Conservation (phyloP, 805 yeast species). For the Priceomyces carsonii region DNA sequence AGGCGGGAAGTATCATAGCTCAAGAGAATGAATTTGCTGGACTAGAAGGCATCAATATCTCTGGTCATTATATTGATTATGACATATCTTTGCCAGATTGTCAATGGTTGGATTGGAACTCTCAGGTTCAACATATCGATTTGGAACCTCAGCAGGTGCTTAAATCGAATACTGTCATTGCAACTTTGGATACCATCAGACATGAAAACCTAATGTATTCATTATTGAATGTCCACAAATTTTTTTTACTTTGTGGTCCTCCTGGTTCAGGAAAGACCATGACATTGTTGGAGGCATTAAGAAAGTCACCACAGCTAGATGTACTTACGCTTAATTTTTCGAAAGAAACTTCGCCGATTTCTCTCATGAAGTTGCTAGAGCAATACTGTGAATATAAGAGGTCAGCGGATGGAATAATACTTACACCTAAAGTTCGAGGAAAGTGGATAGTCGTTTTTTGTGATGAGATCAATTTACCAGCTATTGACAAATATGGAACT, state of each 20-base stretch:
- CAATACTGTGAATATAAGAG: conserved; percentile 67
- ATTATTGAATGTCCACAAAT: conserved; percentile 53
- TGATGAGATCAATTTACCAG: conserved; percentile 88
- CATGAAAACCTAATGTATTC: conserved; percentile 64
- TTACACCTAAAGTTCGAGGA: conserved; percentile 62
- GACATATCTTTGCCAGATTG: conserved; percentile 47
- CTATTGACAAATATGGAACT: conserved; percentile 67
- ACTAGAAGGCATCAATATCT: conserved; percentile 3
- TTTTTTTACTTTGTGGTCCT: conserved; percentile 86
- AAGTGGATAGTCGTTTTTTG: conserved; percentile 82
- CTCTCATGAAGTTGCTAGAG: conserved; percentile 64
- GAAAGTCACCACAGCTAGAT: conserved; percentile 56
- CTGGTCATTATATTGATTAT: conserved; percentile 26
- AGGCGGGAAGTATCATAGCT: conserved; percentile 32
- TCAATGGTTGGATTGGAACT: conserved; percentile 46
- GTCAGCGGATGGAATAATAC: conserved; percentile 49
- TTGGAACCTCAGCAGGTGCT: conserved; percentile 61
- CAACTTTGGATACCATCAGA: conserved; percentile 75
- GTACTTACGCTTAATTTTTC: conserved; percentile 78
- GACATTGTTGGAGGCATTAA: conserved; percentile 72
- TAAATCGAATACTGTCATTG: conserved; percentile 65
- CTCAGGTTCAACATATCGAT: conserved; percentile 39
- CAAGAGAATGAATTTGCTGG: conserved; percentile 15
- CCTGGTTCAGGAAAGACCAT: conserved; percentile 98
- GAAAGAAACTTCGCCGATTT: conserved; percentile 67